phyloP scores from a whole-genome alignment of 1,139 yeast genomes.

The Taphrina confusa region DNA sequence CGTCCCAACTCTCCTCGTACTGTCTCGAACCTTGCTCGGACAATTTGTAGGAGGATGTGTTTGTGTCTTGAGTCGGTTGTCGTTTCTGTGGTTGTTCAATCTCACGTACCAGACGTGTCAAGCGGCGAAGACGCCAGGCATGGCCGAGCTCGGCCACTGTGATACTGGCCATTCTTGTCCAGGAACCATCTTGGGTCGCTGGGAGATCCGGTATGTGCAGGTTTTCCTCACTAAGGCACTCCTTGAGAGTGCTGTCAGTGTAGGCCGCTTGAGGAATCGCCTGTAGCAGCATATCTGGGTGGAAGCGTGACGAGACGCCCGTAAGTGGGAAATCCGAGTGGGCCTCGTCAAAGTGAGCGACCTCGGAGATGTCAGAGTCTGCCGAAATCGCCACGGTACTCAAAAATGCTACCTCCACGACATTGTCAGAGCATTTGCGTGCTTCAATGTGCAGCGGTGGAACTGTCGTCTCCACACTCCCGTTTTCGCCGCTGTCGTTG shows the following conservation, averaged over 20 bases:
- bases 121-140: constrained; percentile 27
- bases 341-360: constrained; percentile 1
- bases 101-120: constrained; percentile 9
- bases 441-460: neutral
- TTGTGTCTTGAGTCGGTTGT: neutral
- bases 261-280: constrained; percentile 16
- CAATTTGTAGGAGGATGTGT: neutral
- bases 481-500: constrained; percentile 12
- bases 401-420: constrained; percentile 19
- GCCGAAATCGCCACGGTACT: constrained; percentile 12
- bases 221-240: constrained; percentile 17
- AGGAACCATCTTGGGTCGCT: neutral
- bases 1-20: constrained; percentile 21
- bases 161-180: constrained; percentile 21
- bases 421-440: constrained; percentile 7
- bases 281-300: constrained; percentile 31
- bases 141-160: constrained; percentile 22
- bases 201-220: neutral
- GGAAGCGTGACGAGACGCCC: constrained; percentile 27
- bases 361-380: neutral
- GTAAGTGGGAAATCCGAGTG: constrained; percentile 26
- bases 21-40: neutral
- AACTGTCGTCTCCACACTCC: constrained; percentile 3
- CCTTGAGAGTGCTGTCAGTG: constrained; percentile 12
- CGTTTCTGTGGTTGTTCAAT: neutral